phyloP scores from a whole-genome alignment of 2,329 filamentous ascomycete species.

The Xylaria sp. region DNA sequence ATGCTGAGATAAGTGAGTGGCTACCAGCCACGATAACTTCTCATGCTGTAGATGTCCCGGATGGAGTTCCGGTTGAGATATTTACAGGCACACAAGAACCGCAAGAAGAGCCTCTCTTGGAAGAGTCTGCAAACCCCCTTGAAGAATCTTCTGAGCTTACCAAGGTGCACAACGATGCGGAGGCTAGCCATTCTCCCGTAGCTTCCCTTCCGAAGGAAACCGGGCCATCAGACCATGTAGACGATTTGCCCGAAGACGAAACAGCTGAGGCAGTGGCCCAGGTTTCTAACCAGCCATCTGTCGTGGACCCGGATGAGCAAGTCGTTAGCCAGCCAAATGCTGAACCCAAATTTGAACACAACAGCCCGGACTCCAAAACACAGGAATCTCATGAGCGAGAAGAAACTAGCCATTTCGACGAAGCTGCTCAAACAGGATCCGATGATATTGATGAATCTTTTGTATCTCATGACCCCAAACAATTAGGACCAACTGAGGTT shows the following conservation, averaged over 20 bases:
- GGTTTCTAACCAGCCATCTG: neutral
- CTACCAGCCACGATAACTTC: conserved; percentile 27
- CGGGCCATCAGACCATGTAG: conserved; percentile 7
- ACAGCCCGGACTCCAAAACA: neutral
- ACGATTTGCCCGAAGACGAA: conserved; percentile 13
- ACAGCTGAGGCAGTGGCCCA: conserved; percentile 11
- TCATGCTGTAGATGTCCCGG: conserved; percentile 11
- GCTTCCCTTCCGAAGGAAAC: conserved; percentile 5
- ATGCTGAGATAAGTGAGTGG: conserved; percentile 33
- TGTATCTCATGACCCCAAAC: conserved; percentile 16
- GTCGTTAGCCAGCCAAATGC: neutral
- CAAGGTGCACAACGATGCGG: conserved; percentile 5
- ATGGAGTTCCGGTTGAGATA: conserved; percentile 20
- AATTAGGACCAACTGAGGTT: conserved; percentile 14
- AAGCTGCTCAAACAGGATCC: conserved; percentile 23
- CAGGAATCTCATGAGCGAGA: conserved; percentile 22
- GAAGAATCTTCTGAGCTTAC: neutral
- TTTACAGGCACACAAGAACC: conserved; percentile 11
- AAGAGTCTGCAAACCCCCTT: conserved; percentile 2
- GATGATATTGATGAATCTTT: conserved; percentile 19
- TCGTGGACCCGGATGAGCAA: conserved; percentile 14
- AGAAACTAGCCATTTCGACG: conserved; percentile 13
- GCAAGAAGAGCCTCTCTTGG: conserved; percentile 16
- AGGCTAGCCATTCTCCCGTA: neutral
- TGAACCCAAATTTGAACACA: neutral